phyloP scores from a whole-genome alignment of 2,329 filamentous ascomycete species.

The Diaporthe ampelina region DNA sequence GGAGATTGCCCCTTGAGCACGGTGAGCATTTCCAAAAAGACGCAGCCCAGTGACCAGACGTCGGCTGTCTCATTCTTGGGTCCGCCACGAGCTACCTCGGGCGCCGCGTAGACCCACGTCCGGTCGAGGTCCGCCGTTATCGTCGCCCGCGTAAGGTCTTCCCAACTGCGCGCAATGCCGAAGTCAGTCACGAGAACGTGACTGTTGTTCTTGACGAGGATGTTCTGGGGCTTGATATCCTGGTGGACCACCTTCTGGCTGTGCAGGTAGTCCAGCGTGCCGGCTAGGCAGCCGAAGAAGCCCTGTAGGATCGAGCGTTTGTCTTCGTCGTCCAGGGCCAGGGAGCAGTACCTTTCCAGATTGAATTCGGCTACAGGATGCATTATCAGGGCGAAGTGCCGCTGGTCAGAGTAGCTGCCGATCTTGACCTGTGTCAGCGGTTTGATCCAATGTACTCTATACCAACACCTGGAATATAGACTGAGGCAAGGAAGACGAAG shows the following conservation, averaged over 20 bases:
- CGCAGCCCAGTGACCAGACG: neutral
- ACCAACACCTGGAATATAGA: too few species aligned
- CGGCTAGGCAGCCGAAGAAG: neutral
- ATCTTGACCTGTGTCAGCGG: neutral
- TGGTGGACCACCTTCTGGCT: conserved; percentile 27
- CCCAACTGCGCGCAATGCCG: conserved; percentile 33
- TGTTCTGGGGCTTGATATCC: conserved; percentile 43
- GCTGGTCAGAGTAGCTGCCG: neutral
- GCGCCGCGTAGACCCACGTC: neutral
- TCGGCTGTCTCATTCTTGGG: neutral
- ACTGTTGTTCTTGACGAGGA: conserved; percentile 37
- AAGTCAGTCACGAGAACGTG: conserved; percentile 39
- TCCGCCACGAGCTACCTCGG: conserved; percentile 3
- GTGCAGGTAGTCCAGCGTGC: neutral
- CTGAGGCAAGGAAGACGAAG: too few species aligned
- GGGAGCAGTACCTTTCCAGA: neutral
- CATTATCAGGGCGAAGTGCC: neutral
- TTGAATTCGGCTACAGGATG: neutral
- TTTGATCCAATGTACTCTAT: too few species aligned
- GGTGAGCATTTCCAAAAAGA: conserved; percentile 7
- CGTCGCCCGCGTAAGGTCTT: neutral
- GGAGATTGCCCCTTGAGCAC: neutral
- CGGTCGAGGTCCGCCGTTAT: neutral
- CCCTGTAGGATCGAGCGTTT: neutral
- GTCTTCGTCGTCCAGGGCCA: neutral